Percentiles rank a stretch among this genome's conserved stretches.
Conservation (phyloP, 164 flowering plant genomes). For the Piper longum region DNA sequence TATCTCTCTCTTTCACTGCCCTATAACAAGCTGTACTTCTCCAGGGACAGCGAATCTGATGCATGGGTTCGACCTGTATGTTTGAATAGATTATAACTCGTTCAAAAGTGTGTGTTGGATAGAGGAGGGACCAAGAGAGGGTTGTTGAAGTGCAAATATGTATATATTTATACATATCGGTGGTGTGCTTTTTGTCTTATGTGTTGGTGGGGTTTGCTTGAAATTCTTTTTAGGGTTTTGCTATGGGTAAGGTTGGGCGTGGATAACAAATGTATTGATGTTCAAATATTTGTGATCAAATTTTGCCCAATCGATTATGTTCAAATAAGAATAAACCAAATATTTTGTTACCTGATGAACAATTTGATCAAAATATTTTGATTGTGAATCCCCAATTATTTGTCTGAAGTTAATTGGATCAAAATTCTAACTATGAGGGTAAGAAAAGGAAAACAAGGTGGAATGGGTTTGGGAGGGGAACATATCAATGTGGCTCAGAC, state of each 20-base stretch:
- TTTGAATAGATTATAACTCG: constrained; percentile 18
- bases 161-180: not conserved
- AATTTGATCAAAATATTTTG: too few relatives aligned
- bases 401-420: too few relatives aligned
- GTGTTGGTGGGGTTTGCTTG: constrained; percentile 12
- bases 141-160: constrained; percentile 14
- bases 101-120: constrained; percentile 12
- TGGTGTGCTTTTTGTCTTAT: constrained; percentile 28
- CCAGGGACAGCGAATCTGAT: constrained; percentile 27
- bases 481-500: constrained; percentile 15
- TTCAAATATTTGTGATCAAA: constrained; percentile 3
- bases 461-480: constrained; percentile 33
- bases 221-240: not conserved
- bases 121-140: constrained; percentile 21
- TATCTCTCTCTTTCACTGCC: constrained; percentile 1
- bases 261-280: too few relatives aligned
- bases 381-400: too few relatives aligned
- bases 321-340: too few relatives aligned
- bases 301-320: constrained; percentile 6
- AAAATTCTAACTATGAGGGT: too few relatives aligned
- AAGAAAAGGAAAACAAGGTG: constrained; percentile 5
- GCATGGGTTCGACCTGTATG: constrained; percentile 41
- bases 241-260: too few relatives aligned
- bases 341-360: not conserved
- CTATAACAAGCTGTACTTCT: constrained; percentile 19